Evolutionary conservation across 108 stramenopile species (phyloP).

Genomic region (Fragilariopsis cylindrus): DNA sequence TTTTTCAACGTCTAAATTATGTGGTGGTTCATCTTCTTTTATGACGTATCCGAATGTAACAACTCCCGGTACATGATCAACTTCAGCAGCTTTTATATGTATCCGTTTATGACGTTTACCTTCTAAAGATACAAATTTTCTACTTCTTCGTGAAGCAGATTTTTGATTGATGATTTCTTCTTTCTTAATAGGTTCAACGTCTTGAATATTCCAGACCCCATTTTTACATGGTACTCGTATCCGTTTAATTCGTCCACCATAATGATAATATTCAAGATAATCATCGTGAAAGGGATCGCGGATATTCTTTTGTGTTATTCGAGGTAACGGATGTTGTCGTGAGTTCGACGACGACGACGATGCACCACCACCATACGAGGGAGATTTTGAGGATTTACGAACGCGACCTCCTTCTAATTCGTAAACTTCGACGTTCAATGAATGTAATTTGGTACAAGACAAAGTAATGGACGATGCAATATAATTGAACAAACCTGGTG

Average conservation of each 20-base stretch:
- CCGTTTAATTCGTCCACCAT: slow-evolving; percentile 31
- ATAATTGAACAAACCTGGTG: slow-evolving; percentile 79
- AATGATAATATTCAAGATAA: slow-evolving; percentile 60
- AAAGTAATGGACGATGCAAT: slow-evolving; percentile 60
- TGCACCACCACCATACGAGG: background rate
- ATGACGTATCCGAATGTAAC: slow-evolving; percentile 82
- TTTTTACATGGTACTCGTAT: slow-evolving; percentile 43
- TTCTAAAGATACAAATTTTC: background rate
- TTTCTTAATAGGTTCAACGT: slow-evolving; percentile 6
- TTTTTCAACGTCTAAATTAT: slow-evolving; percentile 64
- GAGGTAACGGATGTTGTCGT: background rate
- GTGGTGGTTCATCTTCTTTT: slow-evolving; percentile 62
- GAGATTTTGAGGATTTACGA: slow-evolving; percentile 27
- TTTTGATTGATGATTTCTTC: slow-evolving; percentile 25
- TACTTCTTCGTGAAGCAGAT: background rate
- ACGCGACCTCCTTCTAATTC: slow-evolving; percentile 69
- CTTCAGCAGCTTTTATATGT: slow-evolving; percentile 75
- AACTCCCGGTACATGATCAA: slow-evolving; percentile 73
- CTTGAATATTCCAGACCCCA: slow-evolving; percentile 66
- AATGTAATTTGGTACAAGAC: slow-evolving; percentile 50
- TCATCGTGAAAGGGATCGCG: slow-evolving; percentile 53
- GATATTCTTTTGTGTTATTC: slow-evolving; percentile 8
- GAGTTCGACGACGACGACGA: too few species aligned
- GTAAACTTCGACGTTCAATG: slow-evolving; percentile 55
- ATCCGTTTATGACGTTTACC: slow-evolving; percentile 19